Evolutionary conservation across 2,329 filamentous ascomycete genomes (phyloP), one percentile per base, ranked within the genome.

Genomic region (Trichophyton simii): DNA sequence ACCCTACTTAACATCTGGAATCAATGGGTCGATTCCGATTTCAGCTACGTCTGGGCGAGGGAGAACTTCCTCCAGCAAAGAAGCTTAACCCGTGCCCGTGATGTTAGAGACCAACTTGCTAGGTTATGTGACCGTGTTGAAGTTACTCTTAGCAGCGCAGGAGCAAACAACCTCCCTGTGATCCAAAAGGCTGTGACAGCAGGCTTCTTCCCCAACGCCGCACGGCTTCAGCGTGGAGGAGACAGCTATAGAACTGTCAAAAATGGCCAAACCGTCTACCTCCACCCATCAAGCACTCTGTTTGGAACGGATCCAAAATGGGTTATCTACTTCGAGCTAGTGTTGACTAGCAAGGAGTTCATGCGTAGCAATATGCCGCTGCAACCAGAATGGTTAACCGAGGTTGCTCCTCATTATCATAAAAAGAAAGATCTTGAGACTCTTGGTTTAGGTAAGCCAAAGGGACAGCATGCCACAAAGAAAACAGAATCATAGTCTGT

Each of bases 61-160:
- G 92, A 97, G 75, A 96, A 97, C 72, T 99, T 95, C 73, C 72
- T 99, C 8, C 91, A 97, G 71, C 90, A 95, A 72, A 85, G 91
- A 15, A 88, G 87, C n/a, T 80, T 99, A 2, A 94, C 87, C 0
- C 84, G 94, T 0, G 92, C 91, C 0, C 85, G 92, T 34, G 91
- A 97, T 68, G 90, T 99, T 1, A 85, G 91, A 58, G 94, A 97
- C 65, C 94, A 99, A 72, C 82, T 99, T 0, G 85, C 86, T 59
- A 92, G 95, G 68, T 83, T 99, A 2, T 96, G 92, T 74, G 94
- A 99, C 67, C 86, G 91, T 2, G 90, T 97, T 28, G 94, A 96
- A 73, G 88, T 97, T 3, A 80, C 83, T 0, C 67, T 82, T 34
- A 82, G 84, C 1, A 87, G 85, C 1, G 83, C 82, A 11, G 90